Conservation (phyloP, 2,329 filamentous ascomycete species). For the Aspergillus sp. region DNA sequence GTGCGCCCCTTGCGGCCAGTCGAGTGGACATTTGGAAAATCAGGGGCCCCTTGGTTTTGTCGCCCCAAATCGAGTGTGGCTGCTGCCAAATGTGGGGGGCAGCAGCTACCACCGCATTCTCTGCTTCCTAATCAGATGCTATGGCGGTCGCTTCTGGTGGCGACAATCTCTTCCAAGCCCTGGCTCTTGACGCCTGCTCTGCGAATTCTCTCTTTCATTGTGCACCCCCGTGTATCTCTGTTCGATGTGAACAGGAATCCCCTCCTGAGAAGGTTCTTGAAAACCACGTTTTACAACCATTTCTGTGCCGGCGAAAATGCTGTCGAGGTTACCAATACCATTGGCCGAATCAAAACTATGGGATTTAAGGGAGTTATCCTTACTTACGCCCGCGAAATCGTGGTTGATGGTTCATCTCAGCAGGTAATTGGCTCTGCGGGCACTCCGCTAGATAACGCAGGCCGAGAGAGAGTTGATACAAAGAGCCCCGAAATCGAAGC, state of each 20-base stretch:
- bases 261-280: constrained; percentile 38
- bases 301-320: constrained; percentile 78
- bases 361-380: constrained; percentile 52
- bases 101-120: too few species aligned
- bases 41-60: too few species aligned
- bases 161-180: too few species aligned
- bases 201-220: constrained; percentile 34
- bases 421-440: too few species aligned
- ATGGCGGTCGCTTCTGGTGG: too few species aligned
- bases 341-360: constrained; percentile 40
- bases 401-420: constrained; percentile 11
- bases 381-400: constrained; percentile 48
- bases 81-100: too few species aligned
- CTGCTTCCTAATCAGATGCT: too few species aligned
- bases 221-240: constrained; percentile 37
- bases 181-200: constrained; percentile 16
- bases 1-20: too few species aligned
- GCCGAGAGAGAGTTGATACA: neutral
- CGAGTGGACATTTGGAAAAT: too few species aligned
- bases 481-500: constrained; percentile 33
- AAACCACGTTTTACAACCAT: constrained; percentile 69
- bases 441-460: too few species aligned
- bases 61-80: too few species aligned
- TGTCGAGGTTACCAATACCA: constrained; percentile 38
- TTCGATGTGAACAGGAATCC: constrained; percentile 45